Base-by-base conservation (phyloP, 345 rosid species). In the Linum trigynum region DNA sequence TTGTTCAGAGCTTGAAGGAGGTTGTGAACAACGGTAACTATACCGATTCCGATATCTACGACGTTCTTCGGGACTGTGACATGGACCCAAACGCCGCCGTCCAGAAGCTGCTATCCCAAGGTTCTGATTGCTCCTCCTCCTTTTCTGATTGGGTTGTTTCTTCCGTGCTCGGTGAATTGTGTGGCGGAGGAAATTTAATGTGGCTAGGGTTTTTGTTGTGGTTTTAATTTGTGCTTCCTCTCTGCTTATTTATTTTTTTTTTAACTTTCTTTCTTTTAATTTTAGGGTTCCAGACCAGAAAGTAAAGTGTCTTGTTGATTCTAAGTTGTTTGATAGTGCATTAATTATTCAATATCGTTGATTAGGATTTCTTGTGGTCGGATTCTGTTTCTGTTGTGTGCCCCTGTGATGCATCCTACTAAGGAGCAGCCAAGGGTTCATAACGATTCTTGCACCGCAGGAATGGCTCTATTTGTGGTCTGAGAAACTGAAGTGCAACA, bases 71-170 rank as follows among this genome's bases (percentile, higher is more conserved):
- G 51, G 83, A 79, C 38, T 85, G 85, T 67, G 51, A 69, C 23
- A 85, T 82, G 86, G 80, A 85, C 77, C 76, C 85, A 17, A 63
- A 74, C 65, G 82, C 72, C 35, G 83, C 87, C 69, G 79, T 75
- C 57, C 76, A 83, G 61, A 68, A 71, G 17, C 85, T 85, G 65
- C 84, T 85, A 41, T 72, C 80, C 68, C 85, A 73, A 83, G 90
- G 87, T 85, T 23, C 32, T 23, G 32, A 23, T 23, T 23, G 32
- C 53, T 38, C 41, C 42, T 12, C 45, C 61, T 35, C 6, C 14
- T 35, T 6, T 65, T 42, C 53, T 23, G 32, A 23, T 23, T 23
- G 32, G 32, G 17, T 37, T 58, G 5, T 12, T 40, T 15, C 55
- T 17, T 0, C 64, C 2, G 12, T 58, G 23, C 51, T 57, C 53